Evolutionary conservation across 176 grass and related monocot species (phyloP).

Genomic region (Tillandsia fasciculata): DNA sequence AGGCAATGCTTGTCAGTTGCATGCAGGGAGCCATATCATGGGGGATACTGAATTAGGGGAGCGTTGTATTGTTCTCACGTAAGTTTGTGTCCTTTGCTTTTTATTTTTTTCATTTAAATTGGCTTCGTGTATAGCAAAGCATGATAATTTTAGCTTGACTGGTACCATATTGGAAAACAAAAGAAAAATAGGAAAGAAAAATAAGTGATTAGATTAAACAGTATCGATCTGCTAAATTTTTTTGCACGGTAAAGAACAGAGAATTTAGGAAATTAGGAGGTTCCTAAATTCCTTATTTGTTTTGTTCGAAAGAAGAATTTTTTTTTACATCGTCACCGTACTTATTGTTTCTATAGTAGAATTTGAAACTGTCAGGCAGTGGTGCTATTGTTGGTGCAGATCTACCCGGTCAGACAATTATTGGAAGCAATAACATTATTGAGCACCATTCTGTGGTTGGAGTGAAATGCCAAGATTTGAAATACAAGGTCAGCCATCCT

Average conservation of each 20-base stretch:
- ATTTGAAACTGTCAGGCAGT: slow-evolving; percentile 48
- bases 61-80: slow-evolving; percentile 57
- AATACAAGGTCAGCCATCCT: slow-evolving; percentile 68
- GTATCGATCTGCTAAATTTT: not conserved
- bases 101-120: not conserved
- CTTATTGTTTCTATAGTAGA: slow-evolving; percentile 10
- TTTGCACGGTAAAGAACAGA: not conserved
- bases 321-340: not conserved
- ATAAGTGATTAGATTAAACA: not conserved
- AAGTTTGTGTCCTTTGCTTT: slow-evolving; percentile 9
- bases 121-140: not conserved
- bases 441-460: slow-evolving; percentile 75
- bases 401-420: slow-evolving; percentile 52
- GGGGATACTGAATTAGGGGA: slow-evolving; percentile 65
- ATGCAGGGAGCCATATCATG: slow-evolving; percentile 53
- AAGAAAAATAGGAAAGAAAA: not conserved
- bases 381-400: slow-evolving; percentile 89
- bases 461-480: slow-evolving; percentile 82
- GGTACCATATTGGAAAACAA: not conserved
- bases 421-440: slow-evolving; percentile 64
- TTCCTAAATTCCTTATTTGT: not conserved
- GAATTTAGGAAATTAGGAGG: not conserved
- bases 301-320: not conserved
- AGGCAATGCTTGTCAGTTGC: slow-evolving; percentile 63
- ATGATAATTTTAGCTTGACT: not conserved